phyloP scores from a whole-genome alignment of 495 filamentous ascomycete genomes.

The Penicillium riverlandense region DNA sequence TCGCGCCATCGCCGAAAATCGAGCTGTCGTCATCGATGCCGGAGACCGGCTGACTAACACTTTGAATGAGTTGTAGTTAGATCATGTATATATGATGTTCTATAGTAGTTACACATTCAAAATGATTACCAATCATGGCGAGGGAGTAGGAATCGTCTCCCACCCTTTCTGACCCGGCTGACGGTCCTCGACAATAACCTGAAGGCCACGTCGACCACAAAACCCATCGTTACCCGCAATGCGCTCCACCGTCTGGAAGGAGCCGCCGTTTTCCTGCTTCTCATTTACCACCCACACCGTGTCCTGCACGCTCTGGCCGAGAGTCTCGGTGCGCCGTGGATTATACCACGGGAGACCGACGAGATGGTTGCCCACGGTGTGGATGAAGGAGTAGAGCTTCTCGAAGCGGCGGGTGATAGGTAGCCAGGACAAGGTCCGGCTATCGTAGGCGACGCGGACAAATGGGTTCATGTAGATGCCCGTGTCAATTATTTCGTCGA shows the following conservation, averaged over 20 bases:
- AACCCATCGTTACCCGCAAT: slow-evolving; percentile 45
- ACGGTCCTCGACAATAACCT: slow-evolving; percentile 47
- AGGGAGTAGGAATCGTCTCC: slow-evolving; percentile 35
- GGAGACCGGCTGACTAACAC: too few species aligned
- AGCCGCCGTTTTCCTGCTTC: slow-evolving; percentile 22
- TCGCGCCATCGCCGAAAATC: too few species aligned
- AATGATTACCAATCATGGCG: slow-evolving; percentile 7
- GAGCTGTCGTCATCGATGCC: too few species aligned
- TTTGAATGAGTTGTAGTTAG: too few species aligned
- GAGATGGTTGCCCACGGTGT: slow-evolving; percentile 46
- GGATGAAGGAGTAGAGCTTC: slow-evolving; percentile 46
- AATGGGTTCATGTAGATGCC: slow-evolving; percentile 68
- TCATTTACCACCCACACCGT: slow-evolving; percentile 43
- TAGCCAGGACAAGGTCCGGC: slow-evolving; percentile 47
- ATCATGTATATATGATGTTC: too few species aligned
- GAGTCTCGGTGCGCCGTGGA: slow-evolving; percentile 46
- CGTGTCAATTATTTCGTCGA: slow-evolving; percentile 36
- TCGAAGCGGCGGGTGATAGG: slow-evolving; percentile 51
- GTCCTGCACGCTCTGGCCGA: slow-evolving; percentile 47
- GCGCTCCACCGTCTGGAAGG: slow-evolving; percentile 35
- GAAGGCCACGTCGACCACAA: slow-evolving; percentile 49
- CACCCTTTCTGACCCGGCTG: slow-evolving; percentile 46
- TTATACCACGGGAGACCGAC: slow-evolving; percentile 50
- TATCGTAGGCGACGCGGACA: slow-evolving; percentile 59
- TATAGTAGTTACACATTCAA: too few species aligned